Evolutionary conservation across 257 asterid species (phyloP), one percentile per base, ranked within the genome.

Genomic region (Primulina eburnea): DNA sequence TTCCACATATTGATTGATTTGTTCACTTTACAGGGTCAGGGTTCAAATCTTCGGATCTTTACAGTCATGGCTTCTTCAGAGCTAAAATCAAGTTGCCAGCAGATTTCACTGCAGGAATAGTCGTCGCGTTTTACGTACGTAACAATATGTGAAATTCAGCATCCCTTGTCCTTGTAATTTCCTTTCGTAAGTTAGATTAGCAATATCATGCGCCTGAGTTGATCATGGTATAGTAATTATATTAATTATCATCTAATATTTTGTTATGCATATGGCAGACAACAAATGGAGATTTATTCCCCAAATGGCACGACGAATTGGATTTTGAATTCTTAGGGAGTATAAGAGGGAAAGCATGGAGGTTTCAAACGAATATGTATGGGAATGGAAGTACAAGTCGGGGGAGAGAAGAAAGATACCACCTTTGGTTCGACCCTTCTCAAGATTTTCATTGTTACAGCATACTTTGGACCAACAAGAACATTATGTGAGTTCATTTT

Each of bases 241-340:
- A 6, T 28, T 61, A 24, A 60, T 28, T 5, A 29, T 60, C 4
- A 24, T 38, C 26, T 8, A 21, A 21, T 12, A 43, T 12, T 37
- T 24, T 11, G n/a, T 43, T 14, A 43, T 43, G 55, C 16, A 14
- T 50, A 4, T 50, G n/a, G 52, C 83, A 93, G 96, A 88, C 91
- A 20, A 90, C 98, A 17, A 93, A 93, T 2, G 87, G 82, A 34
- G 96, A 93, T 35, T 50, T 93, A 60, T 93, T 88, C 33, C 43
- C 69, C 14, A 87, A 86, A 56, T 80, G 84, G 0, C 98, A 93
- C 58, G 98, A 93, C 69, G 98, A 93, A 76, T 38, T 93, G 67
- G 98, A 93, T 67, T 90, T 93, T 64, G 98, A 93, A 74, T 93
- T 93, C 76, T 70, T 92, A 80, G 98, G 98, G 5, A 93, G 90